Evolutionary conservation across 768 basidiomycete genomes (phyloP).

Genomic region (Plicaturopsis crispa): DNA sequence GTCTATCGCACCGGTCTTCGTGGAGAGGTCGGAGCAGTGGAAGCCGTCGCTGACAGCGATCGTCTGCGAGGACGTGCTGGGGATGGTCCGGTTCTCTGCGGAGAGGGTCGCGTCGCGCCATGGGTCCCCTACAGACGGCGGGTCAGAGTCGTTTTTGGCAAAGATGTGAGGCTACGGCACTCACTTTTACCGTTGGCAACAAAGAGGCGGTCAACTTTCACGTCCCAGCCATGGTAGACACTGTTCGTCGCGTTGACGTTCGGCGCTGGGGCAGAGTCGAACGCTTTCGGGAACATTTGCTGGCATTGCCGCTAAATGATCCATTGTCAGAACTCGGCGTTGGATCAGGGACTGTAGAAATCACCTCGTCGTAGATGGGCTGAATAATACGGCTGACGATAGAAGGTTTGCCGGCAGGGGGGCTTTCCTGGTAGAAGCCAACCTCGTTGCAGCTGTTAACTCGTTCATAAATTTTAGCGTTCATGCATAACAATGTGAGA

Average conservation of each 20-base stretch:
- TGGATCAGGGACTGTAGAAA: too few species aligned
- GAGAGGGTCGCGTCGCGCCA: slow-evolving; percentile 69
- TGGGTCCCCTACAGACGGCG: slow-evolving; percentile 46
- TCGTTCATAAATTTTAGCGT: too few species aligned
- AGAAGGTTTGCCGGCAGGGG: slow-evolving; percentile 25
- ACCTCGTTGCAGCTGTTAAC: slow-evolving; percentile 49
- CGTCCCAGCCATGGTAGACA: slow-evolving; percentile 57
- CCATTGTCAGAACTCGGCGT: slow-evolving; percentile 1
- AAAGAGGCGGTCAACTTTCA: slow-evolving; percentile 49
- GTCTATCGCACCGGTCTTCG: slow-evolving; percentile 34
- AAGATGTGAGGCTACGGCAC: slow-evolving; percentile 18
- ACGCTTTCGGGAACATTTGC: slow-evolving; percentile 52
- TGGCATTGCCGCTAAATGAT: slow-evolving; percentile 45
- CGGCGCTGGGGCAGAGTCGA: slow-evolving; percentile 37
- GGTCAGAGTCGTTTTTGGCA: not conserved
- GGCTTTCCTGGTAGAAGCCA: slow-evolving; percentile 38
- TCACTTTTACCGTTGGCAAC: slow-evolving; percentile 63
- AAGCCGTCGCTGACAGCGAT: slow-evolving; percentile 56
- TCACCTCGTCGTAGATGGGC: slow-evolving; percentile 21
- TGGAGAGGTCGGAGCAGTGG: slow-evolving; percentile 56
- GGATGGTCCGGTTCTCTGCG: slow-evolving; percentile 35
- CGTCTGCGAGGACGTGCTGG: slow-evolving; percentile 45
- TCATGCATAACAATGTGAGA: not conserved
- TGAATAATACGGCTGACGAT: slow-evolving; percentile 25
- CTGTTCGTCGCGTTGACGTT: slow-evolving; percentile 35